These are phyloP conservation scores for Incumbomyces lentus DNA, from an alignment of 2,329 filamentous ascomycete genomes.

Conservation along the genomic window DNA sequence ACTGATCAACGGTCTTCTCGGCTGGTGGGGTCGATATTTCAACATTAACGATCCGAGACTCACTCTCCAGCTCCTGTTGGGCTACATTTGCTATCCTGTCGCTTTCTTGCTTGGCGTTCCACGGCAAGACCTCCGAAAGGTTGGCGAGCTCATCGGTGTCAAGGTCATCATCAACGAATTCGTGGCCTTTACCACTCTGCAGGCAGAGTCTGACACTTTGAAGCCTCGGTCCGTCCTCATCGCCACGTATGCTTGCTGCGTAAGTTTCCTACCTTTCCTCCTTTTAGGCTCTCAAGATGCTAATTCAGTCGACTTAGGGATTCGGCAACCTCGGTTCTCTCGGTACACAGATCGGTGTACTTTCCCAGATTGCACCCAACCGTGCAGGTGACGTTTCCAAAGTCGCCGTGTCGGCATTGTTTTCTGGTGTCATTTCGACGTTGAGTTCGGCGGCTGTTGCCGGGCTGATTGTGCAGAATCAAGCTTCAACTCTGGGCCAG, in stretches of 20 bases:
- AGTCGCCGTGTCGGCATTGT: conserved; percentile 64
- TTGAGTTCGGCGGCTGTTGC: conserved; percentile 69
- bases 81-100: conserved; percentile 68
- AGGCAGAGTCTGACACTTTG: conserved; percentile 39
- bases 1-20: conserved; percentile 64
- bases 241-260: conserved; percentile 73
- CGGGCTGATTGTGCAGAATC: conserved; percentile 52
- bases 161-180: conserved; percentile 86
- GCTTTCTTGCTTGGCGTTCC: conserved; percentile 74
- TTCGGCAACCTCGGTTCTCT: conserved; percentile 82
- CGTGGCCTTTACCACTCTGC: conserved; percentile 56
- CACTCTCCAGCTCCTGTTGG: conserved; percentile 63
- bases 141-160: conserved; percentile 67
- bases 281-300: conserved; percentile 9
- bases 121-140: conserved; percentile 57
- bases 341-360: conserved; percentile 80
- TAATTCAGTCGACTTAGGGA: conserved; percentile 29
- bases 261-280: conserved; percentile 20
- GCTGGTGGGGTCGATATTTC: conserved; percentile 74
- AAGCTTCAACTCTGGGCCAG: no score
- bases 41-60: conserved; percentile 61
- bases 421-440: conserved; percentile 69
- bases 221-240: conserved; percentile 66
- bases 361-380: conserved; percentile 67
- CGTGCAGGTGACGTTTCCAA: conserved; percentile 64